Evolutionary conservation across 2,329 filamentous ascomycete species (phyloP).

Genomic region (Cyclaneusma minus): DNA sequence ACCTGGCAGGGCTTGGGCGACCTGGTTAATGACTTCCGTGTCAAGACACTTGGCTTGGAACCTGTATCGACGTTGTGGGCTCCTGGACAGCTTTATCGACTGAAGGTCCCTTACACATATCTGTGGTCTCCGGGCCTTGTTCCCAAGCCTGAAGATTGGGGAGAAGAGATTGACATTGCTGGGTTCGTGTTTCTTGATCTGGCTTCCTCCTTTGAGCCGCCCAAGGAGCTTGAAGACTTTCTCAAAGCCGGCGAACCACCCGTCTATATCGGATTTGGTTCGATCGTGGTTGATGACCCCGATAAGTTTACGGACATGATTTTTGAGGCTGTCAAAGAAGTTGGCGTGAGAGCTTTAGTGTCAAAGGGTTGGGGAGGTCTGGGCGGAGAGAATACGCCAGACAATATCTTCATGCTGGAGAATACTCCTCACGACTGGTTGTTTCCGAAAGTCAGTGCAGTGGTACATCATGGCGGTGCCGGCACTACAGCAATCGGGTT

Average conservation of each 20-base stretch:
- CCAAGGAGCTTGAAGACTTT: constrained; percentile 37
- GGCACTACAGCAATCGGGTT: constrained; percentile 63
- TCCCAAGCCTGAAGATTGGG: constrained; percentile 54
- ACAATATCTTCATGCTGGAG: constrained; percentile 55
- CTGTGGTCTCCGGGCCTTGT: constrained; percentile 53
- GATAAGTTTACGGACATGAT: constrained; percentile 55
- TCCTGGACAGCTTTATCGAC: constrained; percentile 53
- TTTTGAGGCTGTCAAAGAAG: constrained; percentile 47
- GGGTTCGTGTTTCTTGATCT: constrained; percentile 68
- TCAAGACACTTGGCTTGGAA: constrained; percentile 53
- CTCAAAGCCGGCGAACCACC: constrained; percentile 40
- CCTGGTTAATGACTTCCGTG: constrained; percentile 59
- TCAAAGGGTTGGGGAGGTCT: constrained; percentile 65
- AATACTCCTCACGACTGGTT: constrained; percentile 69
- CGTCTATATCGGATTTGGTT: constrained; percentile 64
- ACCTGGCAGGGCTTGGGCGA: constrained; percentile 83
- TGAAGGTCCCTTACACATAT: constrained; percentile 65
- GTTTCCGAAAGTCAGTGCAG: constrained; percentile 49
- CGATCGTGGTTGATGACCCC: constrained; percentile 60
- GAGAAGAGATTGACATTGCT: constrained; percentile 53
- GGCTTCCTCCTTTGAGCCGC: constrained; percentile 44
- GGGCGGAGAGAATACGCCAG: constrained; percentile 41
- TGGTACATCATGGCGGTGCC: constrained; percentile 64
- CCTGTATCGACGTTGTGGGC: constrained; percentile 66
- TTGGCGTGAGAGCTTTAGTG: constrained; percentile 55